Conservation (phyloP, 352 stramenopile species). For the Elongisporangium senticosum region DNA sequence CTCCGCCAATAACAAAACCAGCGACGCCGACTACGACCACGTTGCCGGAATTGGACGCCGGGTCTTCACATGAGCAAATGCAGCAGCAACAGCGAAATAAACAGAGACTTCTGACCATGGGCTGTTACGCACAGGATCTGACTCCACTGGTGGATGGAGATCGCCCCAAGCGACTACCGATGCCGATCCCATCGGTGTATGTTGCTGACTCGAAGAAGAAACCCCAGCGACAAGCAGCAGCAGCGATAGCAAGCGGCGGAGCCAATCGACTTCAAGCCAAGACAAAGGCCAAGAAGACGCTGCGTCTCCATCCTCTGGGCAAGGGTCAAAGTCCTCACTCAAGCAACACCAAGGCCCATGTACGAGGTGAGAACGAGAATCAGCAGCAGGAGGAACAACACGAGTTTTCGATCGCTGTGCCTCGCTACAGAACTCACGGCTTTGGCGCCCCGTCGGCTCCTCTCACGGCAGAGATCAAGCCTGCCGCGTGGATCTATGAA, state of each 20-base stretch:
- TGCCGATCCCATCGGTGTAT: constrained; percentile 11
- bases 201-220: neutral
- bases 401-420: neutral
- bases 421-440: neutral
- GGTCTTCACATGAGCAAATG: constrained; percentile 9
- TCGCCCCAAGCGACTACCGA: constrained; percentile 38
- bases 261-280: neutral
- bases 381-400: constrained; percentile 26
- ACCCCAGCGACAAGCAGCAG: constrained; percentile 1
- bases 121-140: constrained; percentile 61
- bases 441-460: constrained; percentile 9
- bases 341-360: neutral
- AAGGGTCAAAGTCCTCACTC: constrained; percentile 3
- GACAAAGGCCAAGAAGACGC: neutral
- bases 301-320: neutral
- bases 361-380: constrained; percentile 1
- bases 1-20: constrained; percentile 4
- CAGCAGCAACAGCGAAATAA: constrained; percentile 24
- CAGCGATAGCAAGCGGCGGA: neutral
- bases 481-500: constrained; percentile 45
- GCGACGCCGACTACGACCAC: neutral
- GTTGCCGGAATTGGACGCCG: constrained; percentile 1
- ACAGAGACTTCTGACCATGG: constrained; percentile 18
- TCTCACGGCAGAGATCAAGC: constrained; percentile 60
- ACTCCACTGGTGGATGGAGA: constrained; percentile 44